Base-by-base conservation (phyloP, 2,329 filamentous ascomycete genomes). In the Sporothrix globosa region DNA sequence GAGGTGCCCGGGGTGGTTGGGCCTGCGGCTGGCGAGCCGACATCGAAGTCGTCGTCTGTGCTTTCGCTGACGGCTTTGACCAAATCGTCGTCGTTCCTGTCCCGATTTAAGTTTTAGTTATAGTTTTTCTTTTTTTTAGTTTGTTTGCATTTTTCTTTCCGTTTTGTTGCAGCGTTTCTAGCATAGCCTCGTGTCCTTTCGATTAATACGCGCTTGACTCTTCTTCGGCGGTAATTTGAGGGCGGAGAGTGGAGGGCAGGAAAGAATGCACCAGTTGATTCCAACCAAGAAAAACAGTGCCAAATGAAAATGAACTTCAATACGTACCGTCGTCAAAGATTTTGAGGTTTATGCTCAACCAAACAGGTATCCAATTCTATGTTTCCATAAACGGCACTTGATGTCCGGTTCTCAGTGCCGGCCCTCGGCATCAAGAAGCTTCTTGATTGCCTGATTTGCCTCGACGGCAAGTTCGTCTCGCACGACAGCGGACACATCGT, bases 361-460 rank as follows among this genome's bases (percentile, higher is more conserved):
- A 48, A 52, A 34, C 48, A 1, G 1, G 24, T 39, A 34, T 67
- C 48, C 50, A 44, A 61, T 44, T 6, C 39, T n/a, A 19, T 9
- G 27, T 27, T 7, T 17, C 4, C 48, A 19, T 50, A 50, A 19
- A n/a, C 17, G 17, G 48, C 48, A 10, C 19, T 50, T 50, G 19
- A 19, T 34, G 17, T 50, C 13, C 41, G 14, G n/a, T 9, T n/a
- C 30, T 66, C 58, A 70, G 7, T 44, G 53, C 30, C 60, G 70
- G 4, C 77, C 78, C 73, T 84, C 84, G 69, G 81, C 81, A 54
- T 82, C 79, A 71, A 88, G 77, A 53, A 89, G 77, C 56, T 80
- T 79, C 72, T 83, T 80, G 61, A 89, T 85, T 27, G 84, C 77
- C 74, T 82, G 81, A 4, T 81, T 89, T 71, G 88, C 85, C 73